Conservation (phyloP, 352 stramenopile genomes). For the Peronosclerospora sorghi region DNA sequence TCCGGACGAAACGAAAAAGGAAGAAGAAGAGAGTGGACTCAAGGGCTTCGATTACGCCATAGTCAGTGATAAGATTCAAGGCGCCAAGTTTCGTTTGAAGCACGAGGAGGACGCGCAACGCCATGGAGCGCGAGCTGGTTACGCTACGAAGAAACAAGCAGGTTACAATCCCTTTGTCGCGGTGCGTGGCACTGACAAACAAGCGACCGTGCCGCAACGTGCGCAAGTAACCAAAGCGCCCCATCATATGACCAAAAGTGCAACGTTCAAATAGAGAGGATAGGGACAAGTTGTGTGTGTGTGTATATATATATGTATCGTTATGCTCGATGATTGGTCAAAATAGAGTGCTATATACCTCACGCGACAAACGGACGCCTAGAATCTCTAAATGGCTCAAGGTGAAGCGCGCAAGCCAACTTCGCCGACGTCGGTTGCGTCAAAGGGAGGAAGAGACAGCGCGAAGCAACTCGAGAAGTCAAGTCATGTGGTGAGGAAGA, state of each 20-base stretch:
- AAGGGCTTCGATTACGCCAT: conserved; percentile 48
- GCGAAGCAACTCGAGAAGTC: conserved; percentile 16
- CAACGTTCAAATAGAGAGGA: conserved; percentile 62
- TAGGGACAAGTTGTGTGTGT: background rate
- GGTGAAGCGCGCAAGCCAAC: conserved; percentile 12
- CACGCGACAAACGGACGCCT: conserved; percentile 1
- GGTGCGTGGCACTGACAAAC: conserved; percentile 30
- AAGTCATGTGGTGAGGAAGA: background rate
- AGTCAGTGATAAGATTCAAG: conserved; percentile 29
- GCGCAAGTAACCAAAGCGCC: conserved; percentile 67
- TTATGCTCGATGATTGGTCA: conserved; percentile 3
- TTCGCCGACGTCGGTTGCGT: conserved; percentile 11
- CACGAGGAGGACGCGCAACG: conserved; percentile 15
- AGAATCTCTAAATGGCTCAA: conserved; percentile 19
- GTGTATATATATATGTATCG: conserved; percentile 2
- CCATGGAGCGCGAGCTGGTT: conserved; percentile 1
- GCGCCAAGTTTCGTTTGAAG: conserved; percentile 42
- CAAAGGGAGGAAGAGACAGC: conserved; percentile 2
- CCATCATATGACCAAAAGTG: conserved; percentile 77
- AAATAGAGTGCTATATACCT: background rate
- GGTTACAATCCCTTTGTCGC: conserved; percentile 75
- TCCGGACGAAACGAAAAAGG: conserved; percentile 1
- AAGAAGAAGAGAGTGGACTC: conserved; percentile 12
- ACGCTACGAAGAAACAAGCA: conserved; percentile 31
- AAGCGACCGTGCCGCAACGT: conserved; percentile 17